Evolutionary conservation across 2,329 filamentous ascomycete genomes (phyloP).

Genomic region (Neonectria magnoliae): DNA sequence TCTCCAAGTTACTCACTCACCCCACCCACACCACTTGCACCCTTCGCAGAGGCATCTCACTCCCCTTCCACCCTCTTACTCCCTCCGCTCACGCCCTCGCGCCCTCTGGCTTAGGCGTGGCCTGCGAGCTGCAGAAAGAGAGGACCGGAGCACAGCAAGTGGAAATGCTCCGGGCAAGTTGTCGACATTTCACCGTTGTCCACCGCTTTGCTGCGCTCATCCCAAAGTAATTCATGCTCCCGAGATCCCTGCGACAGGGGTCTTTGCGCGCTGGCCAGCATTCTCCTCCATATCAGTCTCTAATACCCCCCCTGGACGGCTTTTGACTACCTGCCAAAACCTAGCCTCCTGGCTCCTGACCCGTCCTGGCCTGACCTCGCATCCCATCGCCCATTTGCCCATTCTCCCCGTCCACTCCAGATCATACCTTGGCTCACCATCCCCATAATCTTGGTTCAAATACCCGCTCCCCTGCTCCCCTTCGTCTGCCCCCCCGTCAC

Average conservation of each 20-base stretch:
- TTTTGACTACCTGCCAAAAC: constrained; percentile 37
- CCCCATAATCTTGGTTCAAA: constrained; percentile 49
- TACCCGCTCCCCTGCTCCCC: constrained; percentile 46
- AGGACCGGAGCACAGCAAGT: constrained; percentile 23
- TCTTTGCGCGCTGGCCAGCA: constrained; percentile 34
- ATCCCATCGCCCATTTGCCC: constrained; percentile 46
- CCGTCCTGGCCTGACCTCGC: constrained; percentile 37
- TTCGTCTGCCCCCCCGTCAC: constrained; percentile 46
- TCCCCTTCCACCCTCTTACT: constrained; percentile 5
- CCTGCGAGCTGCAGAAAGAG: constrained; percentile 33
- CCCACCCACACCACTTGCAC: constrained; percentile 11
- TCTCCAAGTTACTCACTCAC: constrained; percentile 28
- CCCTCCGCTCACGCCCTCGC: constrained; percentile 11
- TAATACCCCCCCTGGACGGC: constrained; percentile 29
- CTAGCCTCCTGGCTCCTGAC: constrained; percentile 39
- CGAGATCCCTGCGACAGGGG: constrained; percentile 37
- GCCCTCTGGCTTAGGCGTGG: constrained; percentile 24
- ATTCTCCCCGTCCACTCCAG: constrained; percentile 48
- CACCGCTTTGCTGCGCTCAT: constrained; percentile 39
- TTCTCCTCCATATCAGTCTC: constrained; percentile 33
- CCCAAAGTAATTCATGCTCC: constrained; percentile 38
- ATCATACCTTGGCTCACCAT: constrained; percentile 47
- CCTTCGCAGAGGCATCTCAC: not conserved
- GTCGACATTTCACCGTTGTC: constrained; percentile 32
- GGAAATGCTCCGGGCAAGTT: constrained; percentile 28